Evolutionary conservation across 169 alveolate genomes (phyloP), one percentile per base, ranked within the genome.

Genomic region (Plasmodium gallinaceum): DNA sequence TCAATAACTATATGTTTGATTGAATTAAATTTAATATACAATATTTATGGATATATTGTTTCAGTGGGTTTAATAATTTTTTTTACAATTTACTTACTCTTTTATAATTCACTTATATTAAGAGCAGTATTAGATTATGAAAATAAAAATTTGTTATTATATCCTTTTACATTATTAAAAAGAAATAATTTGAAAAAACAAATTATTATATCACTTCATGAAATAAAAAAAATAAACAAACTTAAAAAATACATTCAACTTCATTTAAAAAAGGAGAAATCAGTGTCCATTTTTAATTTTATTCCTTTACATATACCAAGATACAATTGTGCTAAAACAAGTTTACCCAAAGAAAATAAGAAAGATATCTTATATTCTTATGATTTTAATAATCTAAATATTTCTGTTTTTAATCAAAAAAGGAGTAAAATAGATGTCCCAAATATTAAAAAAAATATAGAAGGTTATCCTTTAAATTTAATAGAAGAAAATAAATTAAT

Each of bases 91-190:
- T 58, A 68, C 45, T 61, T 54, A 9, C 10, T 24, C 14, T 68
- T 71, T 42, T 68, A 26, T 46, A 83, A 57, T 18, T 83, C 91
- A 12, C 43, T 83, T 37, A 68, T 83, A 46, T 83, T 83, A 45
- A 66, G 91, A 10, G 91, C 91, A n/a, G 91, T 83, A 2, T 43
- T 83, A 43, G 91, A 83, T 32, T 54, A 52, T 54, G 46, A 68
- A 18, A 83, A 83, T 51, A 66, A 60, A 24, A 60, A 57, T 18
- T 60, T 83, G 37, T 46, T 83, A 18, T 39, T 83, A 16, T 83
- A 83, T 45, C 91, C 91, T 5, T 83, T 68, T 48, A 83, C 61
- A 58, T 6, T 68, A 6, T 14, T 83, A 32, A 66, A 58, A 26
- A 66, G 51, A 68, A 32, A 22, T 2, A 51, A 61, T 58, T 26